Percentiles rank a stretch among this genome's conserved stretches.
phyloP scores from a whole-genome alignment of 495 filamentous ascomycete species.

The Talaromyces stipitatus region DNA sequence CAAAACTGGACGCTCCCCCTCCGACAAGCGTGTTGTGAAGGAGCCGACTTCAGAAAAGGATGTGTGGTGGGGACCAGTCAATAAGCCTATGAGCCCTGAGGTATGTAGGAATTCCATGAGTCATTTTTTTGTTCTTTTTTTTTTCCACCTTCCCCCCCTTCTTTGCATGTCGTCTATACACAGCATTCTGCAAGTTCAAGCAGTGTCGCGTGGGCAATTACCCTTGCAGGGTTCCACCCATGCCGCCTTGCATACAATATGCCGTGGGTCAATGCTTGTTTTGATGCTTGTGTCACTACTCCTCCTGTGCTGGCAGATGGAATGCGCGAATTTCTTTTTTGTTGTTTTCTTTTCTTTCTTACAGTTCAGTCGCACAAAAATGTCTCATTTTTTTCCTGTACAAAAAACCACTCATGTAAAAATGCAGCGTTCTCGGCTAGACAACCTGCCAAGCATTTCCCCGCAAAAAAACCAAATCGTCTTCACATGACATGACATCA shows the following conservation, averaged over 20 bases:
- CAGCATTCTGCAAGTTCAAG: neutral
- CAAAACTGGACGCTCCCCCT: constrained; percentile 94
- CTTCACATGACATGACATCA: constrained; percentile 34
- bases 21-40: constrained; percentile 94
- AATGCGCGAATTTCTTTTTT: constrained; percentile 6
- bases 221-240: constrained; percentile 23
- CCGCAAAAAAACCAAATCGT: constrained; percentile 8
- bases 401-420: constrained; percentile 11
- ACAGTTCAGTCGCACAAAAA: neutral
- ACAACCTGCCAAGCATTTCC: constrained; percentile 11
- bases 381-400: neutral
- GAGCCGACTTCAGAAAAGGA: constrained; percentile 83
- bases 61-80: constrained; percentile 97
- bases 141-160: constrained; percentile 7
- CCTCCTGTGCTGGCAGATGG: neutral
- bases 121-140: constrained; percentile 11
- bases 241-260: constrained; percentile 15
- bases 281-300: neutral
- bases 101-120: constrained; percentile 49
- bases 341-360: neutral
- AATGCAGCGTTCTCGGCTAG: neutral
- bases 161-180: neutral
- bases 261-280: constrained; percentile 5
- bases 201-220: constrained; percentile 8
- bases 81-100: constrained; percentile 97